Conservation (phyloP, 2,329 filamentous ascomycete genomes). For the Coniochaeta sp. region DNA sequence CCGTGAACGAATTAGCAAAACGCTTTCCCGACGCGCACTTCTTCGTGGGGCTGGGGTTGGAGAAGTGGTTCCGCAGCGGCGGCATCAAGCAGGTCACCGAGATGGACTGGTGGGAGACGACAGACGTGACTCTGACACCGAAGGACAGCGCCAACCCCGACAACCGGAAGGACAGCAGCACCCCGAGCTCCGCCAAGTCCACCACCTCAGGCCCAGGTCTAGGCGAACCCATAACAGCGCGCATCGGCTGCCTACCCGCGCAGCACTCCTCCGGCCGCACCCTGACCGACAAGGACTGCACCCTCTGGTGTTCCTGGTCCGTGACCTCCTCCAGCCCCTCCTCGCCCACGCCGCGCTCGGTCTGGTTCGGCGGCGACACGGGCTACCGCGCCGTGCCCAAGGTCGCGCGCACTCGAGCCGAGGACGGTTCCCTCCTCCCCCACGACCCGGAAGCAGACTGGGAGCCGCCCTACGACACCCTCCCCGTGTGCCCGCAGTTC, state of each 20-base stretch:
- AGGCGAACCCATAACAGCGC: constrained; percentile 55
- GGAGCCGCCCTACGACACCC: constrained; percentile 53
- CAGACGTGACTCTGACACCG: constrained; percentile 56
- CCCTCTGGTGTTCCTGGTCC: constrained; percentile 85
- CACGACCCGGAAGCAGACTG: constrained; percentile 45
- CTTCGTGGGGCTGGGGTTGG: constrained; percentile 79
- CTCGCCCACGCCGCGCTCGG: constrained; percentile 43
- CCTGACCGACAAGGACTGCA: constrained; percentile 62
- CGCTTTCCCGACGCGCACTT: constrained; percentile 75
- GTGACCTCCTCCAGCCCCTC: constrained; percentile 55
- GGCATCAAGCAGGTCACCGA: constrained; percentile 77
- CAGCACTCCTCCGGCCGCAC: constrained; percentile 73
- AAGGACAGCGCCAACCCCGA: constrained; percentile 18
- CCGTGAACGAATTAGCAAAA: constrained; percentile 62
- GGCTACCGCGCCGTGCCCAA: constrained; percentile 76
- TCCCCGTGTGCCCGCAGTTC: constrained; percentile 78
- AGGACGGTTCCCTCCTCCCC: constrained; percentile 32
- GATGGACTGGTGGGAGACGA: constrained; percentile 91
- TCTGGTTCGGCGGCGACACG: constrained; percentile 87
- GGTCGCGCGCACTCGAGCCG: constrained; percentile 38
- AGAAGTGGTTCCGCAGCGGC: constrained; percentile 67
- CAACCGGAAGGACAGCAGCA: no score
- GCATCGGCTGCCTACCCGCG: constrained; percentile 71
- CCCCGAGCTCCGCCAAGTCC: constrained; percentile 7
- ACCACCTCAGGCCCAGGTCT: no score